phyloP scores from a whole-genome alignment of 805 yeast genomes.

The Millerozyma acaciae region DNA sequence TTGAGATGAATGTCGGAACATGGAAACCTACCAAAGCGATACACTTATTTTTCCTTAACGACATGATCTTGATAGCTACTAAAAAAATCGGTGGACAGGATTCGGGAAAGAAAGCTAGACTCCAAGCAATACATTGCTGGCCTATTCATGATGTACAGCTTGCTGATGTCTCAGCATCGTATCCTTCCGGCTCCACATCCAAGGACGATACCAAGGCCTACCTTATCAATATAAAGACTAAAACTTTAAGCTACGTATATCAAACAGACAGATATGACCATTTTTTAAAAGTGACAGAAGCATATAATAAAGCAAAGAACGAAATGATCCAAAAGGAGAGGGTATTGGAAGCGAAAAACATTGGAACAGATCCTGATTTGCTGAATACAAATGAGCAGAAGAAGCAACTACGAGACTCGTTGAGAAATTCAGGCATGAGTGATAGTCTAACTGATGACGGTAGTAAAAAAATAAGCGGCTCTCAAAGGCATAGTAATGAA shows the following conservation, averaged over 20 bases:
- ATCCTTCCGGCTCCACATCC: slow-evolving; percentile 7
- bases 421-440: slow-evolving; percentile 50
- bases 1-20: slow-evolving; percentile 79
- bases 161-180: slow-evolving; percentile 32
- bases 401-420: slow-evolving; percentile 35
- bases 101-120: slow-evolving; percentile 30
- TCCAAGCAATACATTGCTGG: slow-evolving; percentile 77
- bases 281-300: slow-evolving; percentile 48
- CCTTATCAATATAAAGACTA: slow-evolving; percentile 45
- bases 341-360: slow-evolving; percentile 13
- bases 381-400: slow-evolving; percentile 31
- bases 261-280: slow-evolving; percentile 61
- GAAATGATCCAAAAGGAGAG: slow-evolving; percentile 39
- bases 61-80: slow-evolving; percentile 70
- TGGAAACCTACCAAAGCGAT: slow-evolving; percentile 75
- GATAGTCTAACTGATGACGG: slow-evolving; percentile 23
- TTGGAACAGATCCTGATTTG: slow-evolving; percentile 8
- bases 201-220: slow-evolving; percentile 26
- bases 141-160: slow-evolving; percentile 60
- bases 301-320: slow-evolving; percentile 58
- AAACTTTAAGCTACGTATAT: slow-evolving; percentile 49
- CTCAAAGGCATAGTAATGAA: slow-evolving; percentile 31
- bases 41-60: slow-evolving; percentile 75
- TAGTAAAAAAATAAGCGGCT: slow-evolving; percentile 20
- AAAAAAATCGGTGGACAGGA: slow-evolving; percentile 37